Conservation (phyloP, 2,329 filamentous ascomycete species). For the Gnomoniopsis smithogilvyi region DNA sequence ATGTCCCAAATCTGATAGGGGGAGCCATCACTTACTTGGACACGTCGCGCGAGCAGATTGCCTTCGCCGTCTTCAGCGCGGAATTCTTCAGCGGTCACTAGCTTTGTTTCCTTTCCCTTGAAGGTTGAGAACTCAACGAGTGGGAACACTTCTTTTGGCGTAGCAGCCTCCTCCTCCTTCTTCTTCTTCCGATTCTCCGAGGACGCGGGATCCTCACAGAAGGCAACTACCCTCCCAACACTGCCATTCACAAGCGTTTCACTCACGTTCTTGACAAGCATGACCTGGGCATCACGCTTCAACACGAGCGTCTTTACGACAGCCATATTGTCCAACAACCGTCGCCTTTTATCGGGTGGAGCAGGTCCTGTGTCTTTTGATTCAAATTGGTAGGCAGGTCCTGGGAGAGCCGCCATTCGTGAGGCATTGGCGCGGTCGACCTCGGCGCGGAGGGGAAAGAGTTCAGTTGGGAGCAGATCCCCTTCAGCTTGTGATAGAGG, state of each 20-base stretch:
- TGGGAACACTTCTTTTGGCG: not conserved
- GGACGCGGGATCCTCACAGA: slow-evolving; percentile 27
- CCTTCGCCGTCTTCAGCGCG: slow-evolving; percentile 13
- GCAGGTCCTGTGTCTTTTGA: slow-evolving; percentile 56
- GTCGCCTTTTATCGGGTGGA: slow-evolving; percentile 57
- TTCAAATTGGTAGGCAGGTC: slow-evolving; percentile 54
- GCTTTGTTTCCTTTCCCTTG: slow-evolving; percentile 1
- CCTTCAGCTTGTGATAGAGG: slow-evolving; percentile 56
- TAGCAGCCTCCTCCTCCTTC: not conserved
- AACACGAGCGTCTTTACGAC: slow-evolving; percentile 61
- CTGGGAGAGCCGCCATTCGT: slow-evolving; percentile 60
- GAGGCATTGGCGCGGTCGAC: slow-evolving; percentile 67
- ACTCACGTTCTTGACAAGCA: slow-evolving; percentile 79
- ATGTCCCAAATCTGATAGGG: too few relatives aligned
- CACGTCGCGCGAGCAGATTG: slow-evolving; percentile 9
- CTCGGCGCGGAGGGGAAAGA: slow-evolving; percentile 68
- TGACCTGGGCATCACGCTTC: slow-evolving; percentile 73
- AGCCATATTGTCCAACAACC: slow-evolving; percentile 66
- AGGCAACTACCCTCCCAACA: slow-evolving; percentile 68
- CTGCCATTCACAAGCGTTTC: slow-evolving; percentile 72
- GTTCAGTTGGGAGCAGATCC: slow-evolving; percentile 61
- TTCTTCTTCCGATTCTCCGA: not conserved
- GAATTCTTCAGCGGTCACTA: slow-evolving; percentile 13
- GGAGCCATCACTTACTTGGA: slow-evolving; percentile 4
- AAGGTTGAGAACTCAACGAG: slow-evolving; percentile 13